Base-by-base conservation (phyloP, 1,284 basidiomycete genomes). In the Boletellus deceptivus region DNA sequence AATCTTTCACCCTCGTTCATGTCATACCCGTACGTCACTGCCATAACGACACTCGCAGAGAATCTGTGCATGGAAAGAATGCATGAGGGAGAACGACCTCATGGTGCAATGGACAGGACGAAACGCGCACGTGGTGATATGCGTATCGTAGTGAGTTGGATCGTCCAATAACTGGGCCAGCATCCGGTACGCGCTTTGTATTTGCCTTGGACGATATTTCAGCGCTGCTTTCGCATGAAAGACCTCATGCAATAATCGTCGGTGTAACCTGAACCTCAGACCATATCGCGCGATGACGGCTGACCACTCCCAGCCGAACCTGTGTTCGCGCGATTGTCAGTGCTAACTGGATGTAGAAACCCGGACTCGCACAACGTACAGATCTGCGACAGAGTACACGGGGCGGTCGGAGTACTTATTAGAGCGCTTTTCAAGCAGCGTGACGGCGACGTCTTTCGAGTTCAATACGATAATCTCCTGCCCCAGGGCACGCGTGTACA, bases 321-420 rank as follows among this genome's bases (percentile, higher is more conserved):
- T 61, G 33, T 14, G 10, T 9, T 41, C 4, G 8, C 16, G 27
- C n/a, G 16, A 22, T 22, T 14, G 33, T 33, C 13, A 33, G 13
- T 16, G 11, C 8, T 0, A 13, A 33, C 16, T 16, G 33, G 5
- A 14, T 13, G 4, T 3, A 33, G 33, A 33, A 33, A 33, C 16
- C 11, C 33, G 13, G 16, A 33, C 31, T 33, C 1, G 33, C 11
- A 33, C 11, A 1, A 39, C 55, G 14, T 17, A 62, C 59, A 51
- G 4, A 0, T 52, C 42, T 11, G 34, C 46, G 31, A 20, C 5
- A 13, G 45, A 22, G 11, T 57, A 25, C 6, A 17, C 10, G 3
- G 59, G 59, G 8, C 56, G 38, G 34, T 61, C 59, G 10, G 59
- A 63, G 14, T 61, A 61, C 17, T 42, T 59, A 10, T 38, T 2